Percentiles rank a stretch among this genome's conserved stretches.
phyloP scores from a whole-genome alignment of 2,329 filamentous ascomycete species.

The Rutstroemia sp. region DNA sequence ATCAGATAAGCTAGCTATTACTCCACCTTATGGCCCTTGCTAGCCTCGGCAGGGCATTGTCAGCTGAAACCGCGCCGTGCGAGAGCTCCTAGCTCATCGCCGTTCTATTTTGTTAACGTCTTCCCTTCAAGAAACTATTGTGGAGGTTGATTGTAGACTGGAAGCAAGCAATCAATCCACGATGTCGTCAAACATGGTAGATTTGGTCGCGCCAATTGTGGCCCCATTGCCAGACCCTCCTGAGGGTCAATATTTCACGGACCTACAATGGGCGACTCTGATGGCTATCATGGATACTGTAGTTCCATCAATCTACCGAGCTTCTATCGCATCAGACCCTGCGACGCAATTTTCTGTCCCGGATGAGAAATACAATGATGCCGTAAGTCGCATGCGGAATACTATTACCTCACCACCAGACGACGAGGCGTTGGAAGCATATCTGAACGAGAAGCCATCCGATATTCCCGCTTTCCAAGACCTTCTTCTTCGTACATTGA shows the following conservation, averaged over 20 bases:
- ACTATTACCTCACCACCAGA: constrained; percentile 34
- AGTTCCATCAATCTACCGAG: constrained; percentile 49
- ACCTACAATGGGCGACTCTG: constrained; percentile 46
- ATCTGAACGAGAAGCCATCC: constrained; percentile 45
- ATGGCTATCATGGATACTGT: constrained; percentile 49
- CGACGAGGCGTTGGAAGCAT: constrained; percentile 40
- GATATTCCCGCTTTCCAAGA: constrained; percentile 46
- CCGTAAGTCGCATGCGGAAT: constrained; percentile 34
- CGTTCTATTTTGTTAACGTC: neutral
- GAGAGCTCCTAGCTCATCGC: neutral
- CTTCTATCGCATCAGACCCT: constrained; percentile 14
- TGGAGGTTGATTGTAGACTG: neutral
- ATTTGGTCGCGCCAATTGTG: constrained; percentile 15
- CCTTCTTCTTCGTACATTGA: constrained; percentile 38
- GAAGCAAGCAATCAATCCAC: neutral
- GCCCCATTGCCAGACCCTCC: constrained; percentile 24
- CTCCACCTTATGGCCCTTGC: too few species aligned
- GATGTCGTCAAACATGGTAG: constrained; percentile 2
- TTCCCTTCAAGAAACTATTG: neutral
- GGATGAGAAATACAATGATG: constrained; percentile 41
- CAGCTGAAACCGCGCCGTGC: too few species aligned
- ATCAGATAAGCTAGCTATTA: too few species aligned
- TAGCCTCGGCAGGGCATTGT: too few species aligned
- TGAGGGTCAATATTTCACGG: constrained; percentile 34
- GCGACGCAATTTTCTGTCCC: constrained; percentile 37